These are phyloP conservation scores for Allium cepa DNA, from an alignment of 106 monocot species.

Conservation along the genomic window DNA sequence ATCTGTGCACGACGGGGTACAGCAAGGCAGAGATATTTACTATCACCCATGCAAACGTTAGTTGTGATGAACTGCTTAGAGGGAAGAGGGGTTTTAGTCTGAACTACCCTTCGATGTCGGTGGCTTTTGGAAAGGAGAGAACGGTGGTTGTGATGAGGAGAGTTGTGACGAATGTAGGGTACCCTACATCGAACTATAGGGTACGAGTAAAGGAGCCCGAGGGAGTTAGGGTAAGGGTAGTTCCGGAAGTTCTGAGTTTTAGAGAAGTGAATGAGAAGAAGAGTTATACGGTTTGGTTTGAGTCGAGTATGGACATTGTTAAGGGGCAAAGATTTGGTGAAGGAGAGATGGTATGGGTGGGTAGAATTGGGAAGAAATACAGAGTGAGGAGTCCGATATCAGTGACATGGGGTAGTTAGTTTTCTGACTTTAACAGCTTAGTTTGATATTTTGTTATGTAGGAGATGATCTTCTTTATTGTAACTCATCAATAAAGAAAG, in stretches of 20 bases:
- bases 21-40: constrained; percentile 43
- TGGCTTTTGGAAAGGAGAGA: constrained; percentile 36
- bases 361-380: constrained; percentile 9
- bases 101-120: constrained; percentile 83
- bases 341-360: constrained; percentile 57
- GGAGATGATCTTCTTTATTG: too few relatives aligned
- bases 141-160: constrained; percentile 26
- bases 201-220: constrained; percentile 25
- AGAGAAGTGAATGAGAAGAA: constrained; percentile 26
- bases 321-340: constrained; percentile 21
- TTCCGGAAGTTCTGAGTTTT: constrained; percentile 44
- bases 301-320: constrained; percentile 18
- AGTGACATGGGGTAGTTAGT: constrained; percentile 34
- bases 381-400: constrained; percentile 76
- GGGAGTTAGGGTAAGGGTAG: constrained; percentile 49
- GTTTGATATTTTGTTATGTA: too few relatives aligned
- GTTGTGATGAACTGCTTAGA: constrained; percentile 24
- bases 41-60: constrained; percentile 50
- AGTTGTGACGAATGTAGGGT: constrained; percentile 60
- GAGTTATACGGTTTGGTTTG: constrained; percentile 51
- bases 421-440: too few relatives aligned
- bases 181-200: constrained; percentile 38
- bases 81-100: constrained; percentile 41
- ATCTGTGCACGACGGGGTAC: constrained; percentile 69
- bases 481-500: too few relatives aligned